These are phyloP conservation scores for Pythium brachiatum DNA, from an alignment of 352 stramenopile genomes.

Conservation along the genomic window DNA sequence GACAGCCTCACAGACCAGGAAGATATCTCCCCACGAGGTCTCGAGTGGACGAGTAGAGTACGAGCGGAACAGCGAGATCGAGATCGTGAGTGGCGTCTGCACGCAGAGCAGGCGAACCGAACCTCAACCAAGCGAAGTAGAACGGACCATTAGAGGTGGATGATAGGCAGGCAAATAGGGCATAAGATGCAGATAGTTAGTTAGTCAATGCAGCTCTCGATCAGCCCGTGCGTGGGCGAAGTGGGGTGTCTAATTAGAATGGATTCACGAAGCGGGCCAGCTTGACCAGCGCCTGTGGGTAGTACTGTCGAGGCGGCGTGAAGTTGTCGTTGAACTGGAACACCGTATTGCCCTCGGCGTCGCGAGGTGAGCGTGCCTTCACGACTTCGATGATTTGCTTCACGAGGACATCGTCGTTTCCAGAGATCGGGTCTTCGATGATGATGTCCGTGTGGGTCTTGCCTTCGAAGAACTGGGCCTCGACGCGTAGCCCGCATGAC, in stretches of 20 bases:
- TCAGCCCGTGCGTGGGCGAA: too few relatives aligned
- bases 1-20: not conserved
- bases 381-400: conserved; percentile 53
- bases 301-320: conserved; percentile 39
- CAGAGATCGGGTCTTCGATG: conserved; percentile 80
- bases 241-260: conserved; percentile 46
- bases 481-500: conserved; percentile 41
- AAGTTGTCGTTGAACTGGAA: conserved; percentile 35
- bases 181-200: not conserved
- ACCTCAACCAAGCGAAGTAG: not conserved
- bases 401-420: conserved; percentile 56
- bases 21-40: not conserved
- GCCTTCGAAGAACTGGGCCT: conserved; percentile 65
- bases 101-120: too few relatives aligned
- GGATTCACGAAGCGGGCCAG: conserved; percentile 54
- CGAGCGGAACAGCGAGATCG: too few relatives aligned
- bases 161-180: too few relatives aligned
- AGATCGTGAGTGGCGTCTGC: not conserved
- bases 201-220: too few relatives aligned
- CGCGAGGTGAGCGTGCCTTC: conserved; percentile 36
- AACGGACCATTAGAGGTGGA: not conserved
- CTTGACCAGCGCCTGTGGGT: conserved; percentile 47
- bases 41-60: not conserved
- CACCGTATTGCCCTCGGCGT: conserved; percentile 31
- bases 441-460: conserved; percentile 93